Conservation (phyloP, 1,284 basidiomycete species). For the Trametes pubescens region DNA sequence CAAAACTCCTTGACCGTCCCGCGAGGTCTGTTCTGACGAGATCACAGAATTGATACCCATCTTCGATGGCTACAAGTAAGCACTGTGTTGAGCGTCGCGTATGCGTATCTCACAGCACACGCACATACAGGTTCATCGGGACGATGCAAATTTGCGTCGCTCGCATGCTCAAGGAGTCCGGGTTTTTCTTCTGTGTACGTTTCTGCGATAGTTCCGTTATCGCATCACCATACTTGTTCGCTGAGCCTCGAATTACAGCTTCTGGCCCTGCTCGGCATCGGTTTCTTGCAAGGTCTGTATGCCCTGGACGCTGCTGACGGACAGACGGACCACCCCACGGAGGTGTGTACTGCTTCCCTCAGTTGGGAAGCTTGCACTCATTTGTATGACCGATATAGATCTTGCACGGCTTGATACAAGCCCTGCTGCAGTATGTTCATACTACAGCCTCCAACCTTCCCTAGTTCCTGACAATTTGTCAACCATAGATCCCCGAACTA, state of each 20-base stretch:
- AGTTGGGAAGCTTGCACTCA: background rate
- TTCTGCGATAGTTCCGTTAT: background rate
- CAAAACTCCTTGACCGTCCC: background rate
- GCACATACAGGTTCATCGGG: slow-evolving; percentile 72
- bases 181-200: slow-evolving; percentile 88
- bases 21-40: slow-evolving; percentile 22
- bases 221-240: background rate
- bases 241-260: slow-evolving; percentile 53
- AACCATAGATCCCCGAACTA: slow-evolving; percentile 79
- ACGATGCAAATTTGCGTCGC: slow-evolving; percentile 89
- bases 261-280: slow-evolving; percentile 81
- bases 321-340: slow-evolving; percentile 59
- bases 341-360: slow-evolving; percentile 44
- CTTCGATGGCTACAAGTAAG: slow-evolving; percentile 83
- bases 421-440: slow-evolving; percentile 73
- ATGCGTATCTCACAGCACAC: background rate
- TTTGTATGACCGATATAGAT: slow-evolving; percentile 51
- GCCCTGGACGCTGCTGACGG: slow-evolving; percentile 94
- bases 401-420: slow-evolving; percentile 81
- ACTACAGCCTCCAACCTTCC: background rate
- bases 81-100: background rate
- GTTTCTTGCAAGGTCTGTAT: slow-evolving; percentile 88
- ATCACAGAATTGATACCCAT: slow-evolving; percentile 76
- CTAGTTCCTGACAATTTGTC: background rate
- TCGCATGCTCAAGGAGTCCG: slow-evolving; percentile 91